These are phyloP conservation scores for Malassezia brasiliensis DNA, from an alignment of 1,284 basidiomycete species.

Conservation along the genomic window DNA sequence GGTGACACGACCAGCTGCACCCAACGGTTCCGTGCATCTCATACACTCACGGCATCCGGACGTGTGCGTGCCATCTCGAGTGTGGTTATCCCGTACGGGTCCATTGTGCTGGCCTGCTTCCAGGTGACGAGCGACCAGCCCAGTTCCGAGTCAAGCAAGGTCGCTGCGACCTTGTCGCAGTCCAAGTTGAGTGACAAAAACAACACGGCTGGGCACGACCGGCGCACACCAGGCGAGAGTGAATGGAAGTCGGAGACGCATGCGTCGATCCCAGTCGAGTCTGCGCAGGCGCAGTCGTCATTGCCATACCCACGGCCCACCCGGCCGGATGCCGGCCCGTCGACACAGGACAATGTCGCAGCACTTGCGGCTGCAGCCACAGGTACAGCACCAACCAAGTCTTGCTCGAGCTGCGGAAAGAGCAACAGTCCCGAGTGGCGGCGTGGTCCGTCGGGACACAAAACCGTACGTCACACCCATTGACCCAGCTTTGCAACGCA, in stretches of 20 bases:
- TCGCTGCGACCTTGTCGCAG: no score
- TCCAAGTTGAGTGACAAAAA: no score
- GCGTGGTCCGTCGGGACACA: slow-evolving; percentile 53
- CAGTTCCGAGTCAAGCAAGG: background rate
- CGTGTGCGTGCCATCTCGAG: slow-evolving; percentile 63
- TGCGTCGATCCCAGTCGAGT: background rate
- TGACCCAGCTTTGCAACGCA: slow-evolving; percentile 35
- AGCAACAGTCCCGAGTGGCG: slow-evolving; percentile 83
- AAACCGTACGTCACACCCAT: slow-evolving; percentile 21
- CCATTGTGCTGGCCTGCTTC: slow-evolving; percentile 52
- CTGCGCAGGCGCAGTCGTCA: background rate
- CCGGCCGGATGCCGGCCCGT: background rate
- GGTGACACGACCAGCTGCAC: slow-evolving; percentile 86
- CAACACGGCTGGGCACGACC: no score
- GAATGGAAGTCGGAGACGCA: slow-evolving; percentile 1
- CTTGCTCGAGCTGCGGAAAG: slow-evolving; percentile 47
- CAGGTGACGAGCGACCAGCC: slow-evolving; percentile 40
- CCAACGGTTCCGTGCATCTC: slow-evolving; percentile 72
- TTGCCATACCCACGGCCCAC: background rate
- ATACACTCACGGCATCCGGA: slow-evolving; percentile 58
- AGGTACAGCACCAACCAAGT: slow-evolving; percentile 22
- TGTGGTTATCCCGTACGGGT: slow-evolving; percentile 86
- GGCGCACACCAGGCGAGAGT: no score
- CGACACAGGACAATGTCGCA: slow-evolving; percentile 4
- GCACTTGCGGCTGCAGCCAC: slow-evolving; percentile 19